Evolutionary conservation across 78 protist genomes (phyloP).

Genomic region (Mantamonas sphyraenae): DNA sequence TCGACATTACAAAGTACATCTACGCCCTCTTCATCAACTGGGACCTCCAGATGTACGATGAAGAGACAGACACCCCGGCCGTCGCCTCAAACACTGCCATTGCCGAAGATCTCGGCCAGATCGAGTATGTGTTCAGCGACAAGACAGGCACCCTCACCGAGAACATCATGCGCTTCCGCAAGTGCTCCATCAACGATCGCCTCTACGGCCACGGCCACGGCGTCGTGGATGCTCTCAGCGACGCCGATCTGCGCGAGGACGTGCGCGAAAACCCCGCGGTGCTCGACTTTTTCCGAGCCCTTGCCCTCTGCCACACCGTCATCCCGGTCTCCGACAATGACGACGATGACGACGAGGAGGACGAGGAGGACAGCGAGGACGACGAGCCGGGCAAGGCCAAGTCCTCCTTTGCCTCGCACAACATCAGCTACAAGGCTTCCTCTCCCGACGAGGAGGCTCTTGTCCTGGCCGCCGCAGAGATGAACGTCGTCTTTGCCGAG

Average conservation of each 20-base stretch:
- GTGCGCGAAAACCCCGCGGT: neutral
- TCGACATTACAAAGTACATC: slow-evolving; percentile 54
- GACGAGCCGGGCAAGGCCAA: no score
- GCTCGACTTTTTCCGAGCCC: slow-evolving; percentile 15
- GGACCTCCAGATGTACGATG: slow-evolving; percentile 63
- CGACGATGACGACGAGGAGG: neutral
- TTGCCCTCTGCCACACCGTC: slow-evolving; percentile 24
- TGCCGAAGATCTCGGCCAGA: slow-evolving; percentile 83
- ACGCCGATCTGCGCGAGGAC: neutral
- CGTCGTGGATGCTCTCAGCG: neutral
- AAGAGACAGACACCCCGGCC: slow-evolving; percentile 25
- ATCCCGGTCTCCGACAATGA: neutral
- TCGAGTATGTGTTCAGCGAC: slow-evolving; percentile 72
- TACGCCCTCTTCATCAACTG: slow-evolving; percentile 58
- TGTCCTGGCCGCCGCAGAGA: slow-evolving; percentile 50
- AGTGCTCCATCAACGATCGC: slow-evolving; percentile 33
- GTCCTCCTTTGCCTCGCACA: no score
- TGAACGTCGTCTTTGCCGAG: no score
- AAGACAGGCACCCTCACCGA: slow-evolving; percentile 75
- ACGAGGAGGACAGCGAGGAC: no score
- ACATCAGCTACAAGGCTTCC: slow-evolving; percentile 15
- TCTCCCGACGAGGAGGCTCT: slow-evolving; percentile 83
- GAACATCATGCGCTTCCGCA: slow-evolving; percentile 49
- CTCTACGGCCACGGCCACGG: slow-evolving; percentile 14
- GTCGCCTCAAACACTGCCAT: slow-evolving; percentile 54